Evolutionary conservation across 495 filamentous ascomycete genomes (phyloP), one percentile per base, ranked within the genome.

Genomic region (Tetracladium marchalianum): DNA sequence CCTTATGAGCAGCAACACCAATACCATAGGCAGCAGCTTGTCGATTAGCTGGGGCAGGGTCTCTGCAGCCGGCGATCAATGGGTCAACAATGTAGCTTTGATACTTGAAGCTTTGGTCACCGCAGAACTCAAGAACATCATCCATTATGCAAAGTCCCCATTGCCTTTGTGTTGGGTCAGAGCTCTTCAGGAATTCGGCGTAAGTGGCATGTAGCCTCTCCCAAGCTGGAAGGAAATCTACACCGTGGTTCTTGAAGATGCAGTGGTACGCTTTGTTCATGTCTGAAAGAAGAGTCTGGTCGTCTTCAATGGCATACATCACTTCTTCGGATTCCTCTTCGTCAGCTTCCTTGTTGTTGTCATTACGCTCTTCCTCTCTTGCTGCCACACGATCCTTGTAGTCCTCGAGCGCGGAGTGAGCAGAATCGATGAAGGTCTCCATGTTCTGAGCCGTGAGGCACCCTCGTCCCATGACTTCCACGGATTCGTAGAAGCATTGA

Each of bases 231-330:
- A 99, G 76, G 76, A 97, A 99, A 22, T 71, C 61, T 13, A 76
- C 72, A 46, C 86, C 84, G 57, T 93, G 86, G 71, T 95, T 86
- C 72, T 96, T 96, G 72, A 97, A 97, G 55, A 99, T 88, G 37
- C 86, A 92, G 64, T 99, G 93, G 77, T 95, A 99, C 0, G 93
- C 88, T 70, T 99, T 99, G 80, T 97, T 99, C 93, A 99, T 99
- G 59, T 99, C 93, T 8, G 90, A 95, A 39, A 99, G 78, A 16
- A 99, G 70, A 19, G 87, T 90, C 62, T 97, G 92, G 60, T 99
- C 93, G 54, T 99, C 93, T 64, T 99, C 93, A 31, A 99, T 85
- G 5, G 93, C 93, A 55, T 92, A 84, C 5, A 90, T 63, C 40
- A 81, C 77, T 24, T 90, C 86, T 53, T 90, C 85, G 4, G 72